Conservation (phyloP, 2,329 filamentous ascomycete species). For the Xylaria sp. region DNA sequence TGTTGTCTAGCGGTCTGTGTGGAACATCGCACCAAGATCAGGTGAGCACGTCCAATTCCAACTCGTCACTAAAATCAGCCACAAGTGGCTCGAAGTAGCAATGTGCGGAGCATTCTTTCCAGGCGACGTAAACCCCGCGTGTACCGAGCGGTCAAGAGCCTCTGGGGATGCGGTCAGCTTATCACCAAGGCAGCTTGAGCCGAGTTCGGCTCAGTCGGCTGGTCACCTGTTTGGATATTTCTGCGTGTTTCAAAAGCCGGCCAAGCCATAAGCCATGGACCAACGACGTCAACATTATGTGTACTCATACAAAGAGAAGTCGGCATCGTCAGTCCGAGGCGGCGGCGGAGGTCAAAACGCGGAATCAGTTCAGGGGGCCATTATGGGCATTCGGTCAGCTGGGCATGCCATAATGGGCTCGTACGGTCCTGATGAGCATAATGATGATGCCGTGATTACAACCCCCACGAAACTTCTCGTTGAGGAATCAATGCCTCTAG, state of each 20-base stretch:
- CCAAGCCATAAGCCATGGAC: constrained; percentile 17
- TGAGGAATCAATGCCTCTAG: neutral
- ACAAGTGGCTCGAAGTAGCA: constrained; percentile 13
- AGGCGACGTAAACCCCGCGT: constrained; percentile 21
- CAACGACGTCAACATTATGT: constrained; percentile 10
- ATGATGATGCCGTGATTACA: constrained; percentile 20
- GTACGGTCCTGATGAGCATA: neutral
- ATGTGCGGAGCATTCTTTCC: constrained; percentile 22
- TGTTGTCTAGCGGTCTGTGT: constrained; percentile 15
- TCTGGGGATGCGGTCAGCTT: constrained; percentile 31
- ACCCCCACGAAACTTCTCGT: neutral
- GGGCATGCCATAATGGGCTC: constrained; percentile 10
- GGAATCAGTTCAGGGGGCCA: constrained; percentile 1
- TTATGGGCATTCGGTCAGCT: constrained; percentile 23
- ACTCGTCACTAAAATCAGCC: constrained; percentile 11
- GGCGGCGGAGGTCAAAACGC: constrained; percentile 22
- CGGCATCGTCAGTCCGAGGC: constrained; percentile 23
- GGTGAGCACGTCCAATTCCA: constrained; percentile 16
- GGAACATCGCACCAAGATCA: constrained; percentile 25
- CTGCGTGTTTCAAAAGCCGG: constrained; percentile 22
- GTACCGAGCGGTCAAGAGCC: constrained; percentile 10
- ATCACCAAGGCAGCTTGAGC: constrained; percentile 14
- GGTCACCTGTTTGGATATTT: constrained; percentile 27
- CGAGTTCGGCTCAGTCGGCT: neutral
- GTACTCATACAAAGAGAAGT: constrained; percentile 6